Evolutionary conservation across 2,329 filamentous ascomycete species (phyloP), one percentile per base, ranked within the genome.

Genomic region (Diaporthe vaccinii): DNA sequence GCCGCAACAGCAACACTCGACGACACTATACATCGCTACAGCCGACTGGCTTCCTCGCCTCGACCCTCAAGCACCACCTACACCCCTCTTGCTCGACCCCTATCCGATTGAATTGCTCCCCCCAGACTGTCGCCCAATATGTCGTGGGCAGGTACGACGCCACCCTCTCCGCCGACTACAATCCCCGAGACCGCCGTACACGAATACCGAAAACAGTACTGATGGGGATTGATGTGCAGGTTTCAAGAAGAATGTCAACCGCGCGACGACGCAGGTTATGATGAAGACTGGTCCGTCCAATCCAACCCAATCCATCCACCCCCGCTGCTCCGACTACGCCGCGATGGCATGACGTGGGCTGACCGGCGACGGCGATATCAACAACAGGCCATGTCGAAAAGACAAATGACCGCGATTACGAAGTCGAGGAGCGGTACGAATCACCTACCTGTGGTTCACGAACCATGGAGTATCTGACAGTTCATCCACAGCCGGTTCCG

Each of bases 221-320:
- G 31, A 72, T 46, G 36, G 44, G 51, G 22, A 25, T 49, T 17
- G 9, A 12, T 41, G 7, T 62, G 49, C 81, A 94, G 93, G 93
- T 78, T 96, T 95, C 88, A 95, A 97, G 88, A 98, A 98, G 86
- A 97, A 97, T 92, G 96, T 98, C 88, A 96, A 97, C 89, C 95
- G 97, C 88, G 96, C 96, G 81, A 98, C 96, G 86, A 99, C 97
- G 87, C 96, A 98, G 92, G 96, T 98, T 78, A 98, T 99, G 95
- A 98, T 99, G 96, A 99, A 99, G 91, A 98, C 96, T 75, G 95
- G 93, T 94, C 84, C 78, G 89, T 81, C 65, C 53, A 28, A 20
- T 17, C 39, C 74, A 59, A 72, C 55, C 25, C n/a, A n/a, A n/a
- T n/a, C n/a, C n/a, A n/a, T n/a, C n/a, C n/a, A n/a, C n/a, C 53